Evolutionary conservation across 208 protist genomes (phyloP).

Genomic region (Polymyxa betae): DNA sequence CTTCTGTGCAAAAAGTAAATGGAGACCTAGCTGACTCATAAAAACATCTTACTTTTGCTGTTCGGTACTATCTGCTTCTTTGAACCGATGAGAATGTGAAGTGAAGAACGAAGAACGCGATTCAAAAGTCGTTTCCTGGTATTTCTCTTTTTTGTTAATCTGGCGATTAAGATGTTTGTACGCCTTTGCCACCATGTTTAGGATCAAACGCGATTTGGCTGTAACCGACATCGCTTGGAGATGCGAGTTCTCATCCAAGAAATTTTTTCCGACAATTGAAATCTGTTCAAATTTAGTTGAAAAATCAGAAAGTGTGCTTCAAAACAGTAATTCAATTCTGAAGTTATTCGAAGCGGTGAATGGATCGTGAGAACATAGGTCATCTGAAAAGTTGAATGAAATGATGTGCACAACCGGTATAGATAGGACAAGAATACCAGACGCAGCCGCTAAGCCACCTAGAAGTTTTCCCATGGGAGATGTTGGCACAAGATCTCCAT

Average conservation of each 20-base stretch:
- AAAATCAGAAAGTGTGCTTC: background rate
- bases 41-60: too few relatives aligned
- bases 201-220: background rate
- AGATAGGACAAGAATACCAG: background rate
- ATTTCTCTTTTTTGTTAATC: background rate
- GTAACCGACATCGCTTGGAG: background rate
- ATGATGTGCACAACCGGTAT: background rate
- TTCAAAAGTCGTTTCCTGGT: background rate
- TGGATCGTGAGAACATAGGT: background rate
- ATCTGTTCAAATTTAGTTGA: background rate
- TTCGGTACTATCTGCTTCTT: too few relatives aligned
- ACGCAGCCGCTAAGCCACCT: background rate
- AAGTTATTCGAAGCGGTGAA: background rate
- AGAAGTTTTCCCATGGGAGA: background rate
- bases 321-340: background rate
- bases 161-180: background rate
- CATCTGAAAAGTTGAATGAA: background rate
- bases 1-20: too few relatives aligned
- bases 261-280: constrained; percentile 18
- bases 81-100: background rate
- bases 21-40: too few relatives aligned
- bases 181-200: background rate
- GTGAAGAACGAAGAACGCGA: background rate
- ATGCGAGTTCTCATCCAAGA: constrained; percentile 25
- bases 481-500: background rate